phyloP scores from a whole-genome alignment of 139 green algal species.

The Chlorella sp. region DNA sequence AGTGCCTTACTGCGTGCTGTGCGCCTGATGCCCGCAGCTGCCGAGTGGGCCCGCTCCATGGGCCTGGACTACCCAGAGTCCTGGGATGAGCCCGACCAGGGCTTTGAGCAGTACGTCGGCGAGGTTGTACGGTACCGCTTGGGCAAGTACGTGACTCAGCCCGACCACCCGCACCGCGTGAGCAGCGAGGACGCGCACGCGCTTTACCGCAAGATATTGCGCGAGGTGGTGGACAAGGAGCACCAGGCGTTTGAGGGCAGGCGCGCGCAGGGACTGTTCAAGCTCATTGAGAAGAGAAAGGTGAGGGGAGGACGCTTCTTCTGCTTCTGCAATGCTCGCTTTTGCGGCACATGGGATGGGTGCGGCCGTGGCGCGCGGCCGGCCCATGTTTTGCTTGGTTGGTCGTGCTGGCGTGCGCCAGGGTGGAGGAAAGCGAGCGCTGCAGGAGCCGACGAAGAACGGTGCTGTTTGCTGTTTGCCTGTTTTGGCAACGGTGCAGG shows the following conservation, averaged over 20 bases:
- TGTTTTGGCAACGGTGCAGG: too few species aligned
- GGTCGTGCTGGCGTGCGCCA: too few species aligned
- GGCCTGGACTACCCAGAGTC: constrained; percentile 26
- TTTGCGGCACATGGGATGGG: too few species aligned
- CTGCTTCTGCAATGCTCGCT: too few species aligned
- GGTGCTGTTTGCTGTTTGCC: too few species aligned
- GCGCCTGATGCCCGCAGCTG: too few species aligned
- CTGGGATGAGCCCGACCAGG: constrained; percentile 53
- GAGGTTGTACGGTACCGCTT: constrained; percentile 40
- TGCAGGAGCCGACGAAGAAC: too few species aligned
- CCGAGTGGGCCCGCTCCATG: constrained; percentile 26
- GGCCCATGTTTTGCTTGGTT: too few species aligned
- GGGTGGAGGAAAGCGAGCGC: too few species aligned
- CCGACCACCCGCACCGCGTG: constrained; percentile 55
- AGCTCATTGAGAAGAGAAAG: constrained; percentile 65
- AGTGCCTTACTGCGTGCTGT: too few species aligned
- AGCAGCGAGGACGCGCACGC: constrained; percentile 29
- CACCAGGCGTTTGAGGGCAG: constrained; percentile 49
- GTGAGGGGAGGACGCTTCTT: too few species aligned
- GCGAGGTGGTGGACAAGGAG: constrained; percentile 62
- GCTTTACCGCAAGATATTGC: constrained; percentile 43
- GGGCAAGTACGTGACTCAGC: constrained; percentile 29
- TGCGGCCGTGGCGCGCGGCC: too few species aligned
- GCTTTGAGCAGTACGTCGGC: constrained; percentile 63
- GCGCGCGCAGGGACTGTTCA: constrained; percentile 13